phyloP scores from a whole-genome alignment of 306 rosid species.

The Dicorynia guianensis region DNA sequence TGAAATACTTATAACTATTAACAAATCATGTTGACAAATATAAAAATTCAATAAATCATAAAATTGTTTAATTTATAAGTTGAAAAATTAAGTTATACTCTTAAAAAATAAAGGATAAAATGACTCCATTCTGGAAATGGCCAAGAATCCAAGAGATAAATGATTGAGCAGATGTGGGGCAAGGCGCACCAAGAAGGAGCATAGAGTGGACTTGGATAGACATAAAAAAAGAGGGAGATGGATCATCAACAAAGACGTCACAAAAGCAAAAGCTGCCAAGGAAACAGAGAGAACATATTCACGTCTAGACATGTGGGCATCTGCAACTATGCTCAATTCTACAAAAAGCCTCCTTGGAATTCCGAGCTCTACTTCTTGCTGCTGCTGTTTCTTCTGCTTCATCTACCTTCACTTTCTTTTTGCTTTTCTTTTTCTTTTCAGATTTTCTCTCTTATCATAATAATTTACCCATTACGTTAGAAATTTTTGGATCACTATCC shows the following conservation, averaged over 20 bases:
- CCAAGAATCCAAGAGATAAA: slow-evolving; percentile 49
- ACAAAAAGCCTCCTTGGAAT: slow-evolving; percentile 57
- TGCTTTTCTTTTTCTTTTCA: slow-evolving; percentile 27
- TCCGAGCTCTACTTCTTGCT: slow-evolving; percentile 42
- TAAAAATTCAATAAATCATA: too few species aligned
- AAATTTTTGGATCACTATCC: slow-evolving; percentile 44
- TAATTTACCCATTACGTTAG: neutral
- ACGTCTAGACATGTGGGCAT: slow-evolving; percentile 78
- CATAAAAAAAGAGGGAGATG: slow-evolving; percentile 1
- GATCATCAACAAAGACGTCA: slow-evolving; percentile 50
- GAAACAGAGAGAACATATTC: slow-evolving; percentile 74
- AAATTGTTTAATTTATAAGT: too few species aligned
- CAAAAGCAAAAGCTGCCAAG: slow-evolving; percentile 80
- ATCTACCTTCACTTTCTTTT: slow-evolving; percentile 23
- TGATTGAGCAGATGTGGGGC: slow-evolving; percentile 72
- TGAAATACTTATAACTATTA: too few species aligned
- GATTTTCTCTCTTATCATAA: slow-evolving; percentile 22
- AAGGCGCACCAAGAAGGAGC: slow-evolving; percentile 41
- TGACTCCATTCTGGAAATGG: neutral
- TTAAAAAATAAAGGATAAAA: too few species aligned
- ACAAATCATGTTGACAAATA: too few species aligned
- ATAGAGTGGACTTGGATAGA: slow-evolving; percentile 55
- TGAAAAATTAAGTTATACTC: too few species aligned
- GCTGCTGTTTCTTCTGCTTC: neutral
- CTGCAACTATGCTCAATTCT: slow-evolving; percentile 33